Evolutionary conservation across 257 asterid genomes (phyloP).

Genomic region (Penstemon davidsonii): DNA sequence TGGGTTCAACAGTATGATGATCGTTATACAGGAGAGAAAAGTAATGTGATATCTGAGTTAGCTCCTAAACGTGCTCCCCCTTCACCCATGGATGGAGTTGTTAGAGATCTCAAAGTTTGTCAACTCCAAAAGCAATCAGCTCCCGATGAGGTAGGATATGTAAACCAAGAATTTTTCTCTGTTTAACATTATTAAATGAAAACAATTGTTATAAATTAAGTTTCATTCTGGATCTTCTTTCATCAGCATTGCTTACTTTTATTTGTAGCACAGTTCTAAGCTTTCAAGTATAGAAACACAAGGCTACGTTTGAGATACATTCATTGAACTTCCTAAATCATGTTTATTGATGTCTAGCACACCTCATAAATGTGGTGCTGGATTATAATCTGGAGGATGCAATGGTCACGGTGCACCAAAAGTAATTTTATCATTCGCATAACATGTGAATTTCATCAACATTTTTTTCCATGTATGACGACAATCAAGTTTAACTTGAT

Average conservation of each 20-base stretch:
- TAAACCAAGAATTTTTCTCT: slow-evolving; percentile 3
- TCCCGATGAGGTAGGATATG: slow-evolving; percentile 49
- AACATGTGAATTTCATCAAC: neutral
- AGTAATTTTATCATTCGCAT: neutral
- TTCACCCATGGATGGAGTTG: slow-evolving; percentile 41
- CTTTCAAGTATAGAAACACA: slow-evolving; percentile 9
- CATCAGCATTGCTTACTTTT: slow-evolving; percentile 1
- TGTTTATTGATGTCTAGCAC: slow-evolving; percentile 11
- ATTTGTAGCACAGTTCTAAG: neutral
- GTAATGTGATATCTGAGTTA: slow-evolving; percentile 33
- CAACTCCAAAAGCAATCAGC: slow-evolving; percentile 38
- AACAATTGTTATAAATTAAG: slow-evolving; percentile 2
- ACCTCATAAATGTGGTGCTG: slow-evolving; percentile 17
- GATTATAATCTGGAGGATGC: slow-evolving; percentile 8
- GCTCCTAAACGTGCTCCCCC: slow-evolving; percentile 44
- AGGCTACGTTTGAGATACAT: neutral
- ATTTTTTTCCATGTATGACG: slow-evolving; percentile 1
- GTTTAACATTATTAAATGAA: slow-evolving; percentile 7
- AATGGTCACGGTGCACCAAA: slow-evolving; percentile 4
- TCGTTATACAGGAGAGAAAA: slow-evolving; percentile 36
- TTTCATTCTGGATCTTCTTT: slow-evolving; percentile 12
- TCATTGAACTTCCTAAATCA: neutral
- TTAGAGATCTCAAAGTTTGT: slow-evolving; percentile 35
- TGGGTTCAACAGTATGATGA: slow-evolving; percentile 27
- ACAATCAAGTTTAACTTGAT: slow-evolving; percentile 11